Base-by-base conservation (phyloP, 495 filamentous ascomycete species). In the Lasiosphaeria ovina region DNA sequence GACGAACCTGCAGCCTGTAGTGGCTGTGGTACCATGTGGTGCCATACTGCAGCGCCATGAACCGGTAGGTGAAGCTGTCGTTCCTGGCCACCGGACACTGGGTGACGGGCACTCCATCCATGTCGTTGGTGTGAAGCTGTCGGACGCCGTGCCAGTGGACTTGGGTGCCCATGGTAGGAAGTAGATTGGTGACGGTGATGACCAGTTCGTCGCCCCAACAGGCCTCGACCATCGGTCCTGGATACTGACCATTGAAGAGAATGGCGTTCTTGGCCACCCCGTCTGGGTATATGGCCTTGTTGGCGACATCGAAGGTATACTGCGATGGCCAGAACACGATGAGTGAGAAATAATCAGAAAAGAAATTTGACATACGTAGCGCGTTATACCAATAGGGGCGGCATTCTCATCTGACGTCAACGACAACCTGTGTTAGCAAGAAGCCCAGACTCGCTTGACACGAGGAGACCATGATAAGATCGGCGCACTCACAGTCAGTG, bases 181-280 rank as follows among this genome's bases (percentile, higher is more conserved):
- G 34, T 0, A 34, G 6, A 12, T 53, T 53, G 32, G 32, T 53
- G 10, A 57, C 55, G 5, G 55, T 57, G 40, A 57, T 34, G 33
- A 78, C 55, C 42, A 87, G 69, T 44, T 69, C 80, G 58, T 86
- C 83, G 11, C 83, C 83, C 78, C 81, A 83, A 50, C 85, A 74
- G 3, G 81, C 84, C 60, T 79, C 76, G 57, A 88, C 72, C 0
- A 74, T 77, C n/a, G 85, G 85, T 0, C 82, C 79, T n/a, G 54
- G 55, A 6, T 53, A 59, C 34, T 69, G 65, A 10, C 72, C 69
- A 47, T 81, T 78, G 47, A 79, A 60, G 35, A 74, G 65, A 42
- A 53, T 32, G 6, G 51, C 32, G 3, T 53, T 12, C 55, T 64
- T 68, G 8, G 69, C 74, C 24, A 82, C 77, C 9, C 80, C 78